Evolutionary conservation across 2,329 filamentous ascomycete species (phyloP).

Genomic region (Arachnomyces sp.): DNA sequence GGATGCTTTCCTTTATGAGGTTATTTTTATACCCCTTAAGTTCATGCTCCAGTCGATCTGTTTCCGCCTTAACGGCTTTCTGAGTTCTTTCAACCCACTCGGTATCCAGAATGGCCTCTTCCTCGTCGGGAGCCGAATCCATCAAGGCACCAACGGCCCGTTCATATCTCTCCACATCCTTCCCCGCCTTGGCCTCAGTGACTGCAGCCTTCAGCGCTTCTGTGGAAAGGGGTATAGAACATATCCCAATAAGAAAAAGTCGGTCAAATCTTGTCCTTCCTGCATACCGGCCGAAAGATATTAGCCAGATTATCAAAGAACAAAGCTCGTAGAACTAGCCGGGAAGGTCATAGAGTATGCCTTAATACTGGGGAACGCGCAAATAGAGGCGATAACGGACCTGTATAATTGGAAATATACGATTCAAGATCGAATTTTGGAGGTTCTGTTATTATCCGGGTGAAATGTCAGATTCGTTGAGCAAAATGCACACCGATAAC

Average conservation of each 20-base stretch:
- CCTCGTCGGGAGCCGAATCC: conserved; percentile 56
- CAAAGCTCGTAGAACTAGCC: too few relatives aligned
- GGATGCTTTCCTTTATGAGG: conserved; percentile 90
- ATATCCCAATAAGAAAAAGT: conserved; percentile 71
- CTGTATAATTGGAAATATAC: conserved; percentile 83
- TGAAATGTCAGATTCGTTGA: background rate
- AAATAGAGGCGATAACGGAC: conserved; percentile 45
- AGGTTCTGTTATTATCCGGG: conserved; percentile 45
- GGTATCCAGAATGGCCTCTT: conserved; percentile 59
- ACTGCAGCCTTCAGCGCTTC: conserved; percentile 78
- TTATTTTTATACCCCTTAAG: conserved; percentile 94
- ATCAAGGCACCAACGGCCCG: conserved; percentile 60
- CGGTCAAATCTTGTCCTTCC: conserved; percentile 75
- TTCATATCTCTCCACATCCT: conserved; percentile 65
- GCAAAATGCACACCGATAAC: background rate
- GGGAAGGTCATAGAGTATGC: too few relatives aligned
- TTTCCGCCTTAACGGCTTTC: conserved; percentile 61
- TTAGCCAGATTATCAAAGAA: conserved; percentile 6
- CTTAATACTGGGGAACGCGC: too few relatives aligned
- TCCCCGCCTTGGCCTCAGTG: conserved; percentile 65
- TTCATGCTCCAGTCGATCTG: conserved; percentile 70
- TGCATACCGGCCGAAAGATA: conserved; percentile 28
- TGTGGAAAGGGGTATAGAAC: conserved; percentile 64
- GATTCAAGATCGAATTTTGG: conserved; percentile 88
- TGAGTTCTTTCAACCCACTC: conserved; percentile 68